phyloP scores from a whole-genome alignment of 2,329 filamentous ascomycete species.

The Raffaelea ambrosiae region DNA sequence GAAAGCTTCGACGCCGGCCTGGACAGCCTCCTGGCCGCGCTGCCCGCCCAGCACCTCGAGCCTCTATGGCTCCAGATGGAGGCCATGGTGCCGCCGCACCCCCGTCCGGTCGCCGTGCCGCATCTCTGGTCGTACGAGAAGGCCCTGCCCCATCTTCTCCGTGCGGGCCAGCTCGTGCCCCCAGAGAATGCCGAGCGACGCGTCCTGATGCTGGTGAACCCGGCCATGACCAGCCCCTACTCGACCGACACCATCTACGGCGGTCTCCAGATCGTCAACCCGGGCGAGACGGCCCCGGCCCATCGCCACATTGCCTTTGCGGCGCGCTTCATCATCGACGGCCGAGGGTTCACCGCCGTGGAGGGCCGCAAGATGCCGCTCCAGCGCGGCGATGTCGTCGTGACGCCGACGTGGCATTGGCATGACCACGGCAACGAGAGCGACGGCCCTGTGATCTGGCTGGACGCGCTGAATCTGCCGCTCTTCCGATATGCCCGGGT shows the following conservation, averaged over 20 bases:
- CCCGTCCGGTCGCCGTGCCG: constrained; percentile 30
- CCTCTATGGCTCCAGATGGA: constrained; percentile 38
- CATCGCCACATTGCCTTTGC: constrained; percentile 47
- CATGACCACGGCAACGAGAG: constrained; percentile 49
- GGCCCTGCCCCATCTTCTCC: constrained; percentile 22
- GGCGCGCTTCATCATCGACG: constrained; percentile 47
- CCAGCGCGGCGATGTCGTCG: constrained; percentile 41
- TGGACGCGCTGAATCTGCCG: constrained; percentile 45
- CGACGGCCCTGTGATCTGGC: constrained; percentile 44
- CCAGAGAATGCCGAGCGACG: constrained; percentile 27
- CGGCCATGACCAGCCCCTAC: constrained; percentile 33
- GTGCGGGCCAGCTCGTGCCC: constrained; percentile 22
- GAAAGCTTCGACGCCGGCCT: no score
- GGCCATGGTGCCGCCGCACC: constrained; percentile 31
- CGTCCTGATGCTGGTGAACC: constrained; percentile 29
- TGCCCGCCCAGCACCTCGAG: constrained; percentile 3
- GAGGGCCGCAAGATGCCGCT: constrained; percentile 40
- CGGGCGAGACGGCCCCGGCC: constrained; percentile 41
- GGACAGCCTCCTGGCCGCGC: no score
- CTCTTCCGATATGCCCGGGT: constrained; percentile 40
- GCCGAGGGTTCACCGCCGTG: constrained; percentile 46
- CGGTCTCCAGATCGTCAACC: constrained; percentile 45
- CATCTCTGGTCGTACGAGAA: constrained; percentile 23
- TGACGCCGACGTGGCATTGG: constrained; percentile 48
- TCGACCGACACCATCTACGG: constrained; percentile 48